Base-by-base conservation (phyloP, 352 stramenopile species). In the Phytophthora megakarya region DNA sequence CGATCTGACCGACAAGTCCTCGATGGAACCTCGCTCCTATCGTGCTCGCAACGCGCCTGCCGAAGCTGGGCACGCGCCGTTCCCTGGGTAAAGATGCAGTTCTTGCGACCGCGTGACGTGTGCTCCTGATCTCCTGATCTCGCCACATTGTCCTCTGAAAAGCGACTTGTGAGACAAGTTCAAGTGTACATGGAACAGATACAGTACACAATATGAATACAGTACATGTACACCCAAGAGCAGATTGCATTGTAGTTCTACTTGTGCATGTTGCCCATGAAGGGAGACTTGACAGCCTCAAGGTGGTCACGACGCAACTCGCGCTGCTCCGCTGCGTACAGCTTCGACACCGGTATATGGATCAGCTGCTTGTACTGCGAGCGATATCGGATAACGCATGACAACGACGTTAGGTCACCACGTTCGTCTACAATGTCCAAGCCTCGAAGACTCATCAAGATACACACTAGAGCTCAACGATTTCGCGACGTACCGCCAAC, bases 301-400 rank as follows among this genome's bases (percentile, higher is more conserved):
- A 58, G 45, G 21, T 67, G 63, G 32, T 44, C 60, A 28, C 42
- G 32, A 50, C 48, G 43, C 5, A 64, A 42, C 28, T 85, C 79
- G 50, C 58, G 80, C 49, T 74, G 52, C 54, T 93, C 81, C 3
- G 69, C 54, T 16, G 61, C 71, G 57, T 93, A 93, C 19, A 91
- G 64, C 47, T 60, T 55, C 8, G 44, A 15, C 16, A 78, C 11
- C 3, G 86, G 84, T 32, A 93, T 61, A 23, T 59, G 71, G 23
- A 92, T 64, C 25, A 95, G 66, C 67, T 93, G 83, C 75, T 95
- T 95, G 80, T 93, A 93, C 85, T 93, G 75, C 15, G 40, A n/a
- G n/a, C n/a, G n/a, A n/a, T n/a, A n/a, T n/a, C n/a, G 16, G 22
- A 23, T 40, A n/a, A 32, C 11, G n/a, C 28, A 35, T 18, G 21